Evolutionary conservation across 805 yeast genomes (phyloP).

Genomic region (Pichia gijzeniarum): DNA sequence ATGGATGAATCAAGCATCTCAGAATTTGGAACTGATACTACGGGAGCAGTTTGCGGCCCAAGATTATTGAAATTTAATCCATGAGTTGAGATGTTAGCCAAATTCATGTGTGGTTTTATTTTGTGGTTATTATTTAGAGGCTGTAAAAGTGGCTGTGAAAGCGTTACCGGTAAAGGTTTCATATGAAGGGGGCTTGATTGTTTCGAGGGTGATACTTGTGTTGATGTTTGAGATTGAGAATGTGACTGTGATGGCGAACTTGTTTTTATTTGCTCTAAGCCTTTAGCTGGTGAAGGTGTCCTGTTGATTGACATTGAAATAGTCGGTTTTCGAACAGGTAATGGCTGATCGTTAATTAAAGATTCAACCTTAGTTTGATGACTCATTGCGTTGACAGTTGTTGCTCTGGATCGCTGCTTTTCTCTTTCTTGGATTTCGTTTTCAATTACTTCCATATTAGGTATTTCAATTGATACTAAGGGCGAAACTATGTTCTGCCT

Average conservation of each 20-base stretch:
- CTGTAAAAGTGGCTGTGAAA: conserved; percentile 41
- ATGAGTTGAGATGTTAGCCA: conserved; percentile 2
- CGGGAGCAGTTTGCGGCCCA: conserved; percentile 29
- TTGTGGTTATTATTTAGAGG: conserved; percentile 39
- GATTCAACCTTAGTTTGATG: conserved; percentile 3
- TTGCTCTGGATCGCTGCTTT: conserved; percentile 25
- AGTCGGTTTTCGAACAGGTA: conserved; percentile 29
- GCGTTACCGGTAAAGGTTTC: conserved; percentile 44
- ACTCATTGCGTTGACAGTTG: conserved; percentile 19
- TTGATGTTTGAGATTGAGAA: no score
- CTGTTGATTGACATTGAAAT: conserved; percentile 30
- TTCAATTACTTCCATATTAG: conserved; percentile 44
- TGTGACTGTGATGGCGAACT: not conserved
- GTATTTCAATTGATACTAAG: conserved; percentile 60
- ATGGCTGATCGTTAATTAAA: conserved; percentile 13
- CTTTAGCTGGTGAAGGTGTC: conserved; percentile 44
- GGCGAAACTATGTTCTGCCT: conserved; percentile 35
- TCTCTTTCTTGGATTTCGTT: conserved; percentile 13
- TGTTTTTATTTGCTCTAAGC: conserved; percentile 16
- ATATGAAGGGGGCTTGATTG: conserved; percentile 33
- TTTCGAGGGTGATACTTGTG: conserved; percentile 26
- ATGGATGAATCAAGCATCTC: conserved; percentile 22
- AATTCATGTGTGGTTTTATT: not conserved
- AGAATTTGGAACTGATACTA: conserved; percentile 14
- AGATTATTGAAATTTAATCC: conserved; percentile 7